Percentiles rank a stretch among this genome's conserved stretches.
Conservation (phyloP, 169 alveolate species). For the Plasmodium knowlesi region DNA sequence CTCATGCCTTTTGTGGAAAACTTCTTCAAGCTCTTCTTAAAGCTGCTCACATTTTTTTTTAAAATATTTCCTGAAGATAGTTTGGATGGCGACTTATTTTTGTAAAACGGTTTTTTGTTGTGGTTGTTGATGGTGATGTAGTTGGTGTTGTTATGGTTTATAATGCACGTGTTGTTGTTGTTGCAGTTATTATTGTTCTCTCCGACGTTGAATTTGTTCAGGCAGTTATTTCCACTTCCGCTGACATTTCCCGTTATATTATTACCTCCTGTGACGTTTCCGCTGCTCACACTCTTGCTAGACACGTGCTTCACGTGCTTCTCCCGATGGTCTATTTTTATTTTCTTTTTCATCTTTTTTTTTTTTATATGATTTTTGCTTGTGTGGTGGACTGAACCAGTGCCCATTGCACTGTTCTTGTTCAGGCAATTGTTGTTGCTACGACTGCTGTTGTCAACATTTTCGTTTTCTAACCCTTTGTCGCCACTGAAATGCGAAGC, state of each 20-base stretch:
- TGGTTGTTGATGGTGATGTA: conserved; percentile 22
- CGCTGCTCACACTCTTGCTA: background rate
- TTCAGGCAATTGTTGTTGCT: background rate
- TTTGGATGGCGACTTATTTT: conserved; percentile 32
- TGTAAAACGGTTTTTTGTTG: conserved; percentile 13
- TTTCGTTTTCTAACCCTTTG: background rate
- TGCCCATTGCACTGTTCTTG: background rate
- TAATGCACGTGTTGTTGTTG: conserved; percentile 18
- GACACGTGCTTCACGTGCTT: background rate
- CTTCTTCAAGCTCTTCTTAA: conserved; percentile 15
- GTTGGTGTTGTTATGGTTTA: conserved; percentile 12
- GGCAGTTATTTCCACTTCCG: background rate
- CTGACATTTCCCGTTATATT: background rate
- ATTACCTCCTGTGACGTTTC: background rate
- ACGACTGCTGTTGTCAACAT: conserved; percentile 5
- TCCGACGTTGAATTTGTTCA: background rate
- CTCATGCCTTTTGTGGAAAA: background rate
- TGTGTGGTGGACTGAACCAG: background rate
- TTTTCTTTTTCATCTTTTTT: background rate
- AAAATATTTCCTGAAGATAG: background rate
- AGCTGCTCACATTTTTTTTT: conserved; percentile 3
- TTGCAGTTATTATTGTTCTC: background rate
- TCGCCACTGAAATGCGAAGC: background rate
- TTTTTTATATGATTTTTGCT: background rate
- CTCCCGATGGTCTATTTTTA: background rate